Conservation (phyloP, 176 grass and related monocot genomes). For the Elymus sibiricus region DNA sequence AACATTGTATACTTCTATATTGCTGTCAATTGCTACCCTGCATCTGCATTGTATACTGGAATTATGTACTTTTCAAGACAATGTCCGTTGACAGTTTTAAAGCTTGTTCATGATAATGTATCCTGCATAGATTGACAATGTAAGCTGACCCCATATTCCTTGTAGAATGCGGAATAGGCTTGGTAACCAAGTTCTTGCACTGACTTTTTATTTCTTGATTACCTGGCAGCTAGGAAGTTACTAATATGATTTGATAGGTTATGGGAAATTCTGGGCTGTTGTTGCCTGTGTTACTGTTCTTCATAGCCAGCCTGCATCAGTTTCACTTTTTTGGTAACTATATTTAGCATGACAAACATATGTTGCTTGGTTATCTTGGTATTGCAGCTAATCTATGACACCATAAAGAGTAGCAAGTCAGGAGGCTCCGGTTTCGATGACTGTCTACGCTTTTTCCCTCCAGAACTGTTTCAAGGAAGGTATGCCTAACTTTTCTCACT, state of each 20-base stretch:
- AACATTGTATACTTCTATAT: neutral
- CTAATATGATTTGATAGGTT: neutral
- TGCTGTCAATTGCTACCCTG: neutral
- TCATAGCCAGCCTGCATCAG: neutral
- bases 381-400: constrained; percentile 89
- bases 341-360: constrained; percentile 7
- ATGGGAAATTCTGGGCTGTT: neutral
- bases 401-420: constrained; percentile 76
- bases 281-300: neutral
- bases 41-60: constrained; percentile 10
- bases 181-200: neutral
- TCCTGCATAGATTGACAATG: neutral
- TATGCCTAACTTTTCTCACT: constrained; percentile 37
- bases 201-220: neutral
- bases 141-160: neutral
- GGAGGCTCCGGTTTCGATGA: constrained; percentile 74
- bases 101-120: neutral
- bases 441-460: constrained; percentile 79
- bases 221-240: neutral
- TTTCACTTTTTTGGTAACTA: constrained; percentile 6
- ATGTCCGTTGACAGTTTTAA: neutral
- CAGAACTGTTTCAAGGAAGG: constrained; percentile 91
- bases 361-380: constrained; percentile 19
- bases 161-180: neutral
- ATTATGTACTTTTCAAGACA: constrained; percentile 9